Evolutionary conservation across 257 asterid genomes (phyloP).

Genomic region (Salvia splendens): DNA sequence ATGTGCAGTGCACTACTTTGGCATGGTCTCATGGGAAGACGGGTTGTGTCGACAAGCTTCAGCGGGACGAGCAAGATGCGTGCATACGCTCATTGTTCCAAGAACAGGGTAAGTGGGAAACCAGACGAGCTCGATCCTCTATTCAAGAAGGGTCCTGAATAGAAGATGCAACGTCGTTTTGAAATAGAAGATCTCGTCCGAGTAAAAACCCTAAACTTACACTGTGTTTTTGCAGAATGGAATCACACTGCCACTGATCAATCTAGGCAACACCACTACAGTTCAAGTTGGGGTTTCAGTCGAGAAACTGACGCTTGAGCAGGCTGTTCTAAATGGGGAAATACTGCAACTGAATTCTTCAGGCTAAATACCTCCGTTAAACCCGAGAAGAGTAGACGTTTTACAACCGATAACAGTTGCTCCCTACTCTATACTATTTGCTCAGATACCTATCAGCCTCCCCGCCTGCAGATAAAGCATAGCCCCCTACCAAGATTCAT

Average conservation of each 20-base stretch:
- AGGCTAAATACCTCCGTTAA: slow-evolving; percentile 61
- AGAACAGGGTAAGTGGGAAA: slow-evolving; percentile 53
- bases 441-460: slow-evolving; percentile 55
- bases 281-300: slow-evolving; percentile 53
- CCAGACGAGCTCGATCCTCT: not conserved
- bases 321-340: slow-evolving; percentile 58
- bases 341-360: slow-evolving; percentile 45
- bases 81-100: slow-evolving; percentile 80
- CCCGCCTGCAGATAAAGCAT: slow-evolving; percentile 56
- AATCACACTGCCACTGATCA: slow-evolving; percentile 70
- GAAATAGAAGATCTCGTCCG: not conserved
- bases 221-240: slow-evolving; percentile 48
- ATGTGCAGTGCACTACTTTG: slow-evolving; percentile 81
- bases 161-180: not conserved
- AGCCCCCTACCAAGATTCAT: slow-evolving; percentile 20
- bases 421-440: slow-evolving; percentile 76
- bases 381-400: slow-evolving; percentile 47
- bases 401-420: slow-evolving; percentile 52
- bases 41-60: slow-evolving; percentile 59
- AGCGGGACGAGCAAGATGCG: slow-evolving; percentile 61
- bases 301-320: slow-evolving; percentile 32
- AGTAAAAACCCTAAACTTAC: not conserved
- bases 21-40: slow-evolving; percentile 87
- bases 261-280: slow-evolving; percentile 56
- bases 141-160: not conserved